A percentile compares a stretch with the other conserved stretches of the same genome.
Evolutionary conservation across 1,139 yeast species (phyloP).

Genomic region (Kodamaea derodonti): DNA sequence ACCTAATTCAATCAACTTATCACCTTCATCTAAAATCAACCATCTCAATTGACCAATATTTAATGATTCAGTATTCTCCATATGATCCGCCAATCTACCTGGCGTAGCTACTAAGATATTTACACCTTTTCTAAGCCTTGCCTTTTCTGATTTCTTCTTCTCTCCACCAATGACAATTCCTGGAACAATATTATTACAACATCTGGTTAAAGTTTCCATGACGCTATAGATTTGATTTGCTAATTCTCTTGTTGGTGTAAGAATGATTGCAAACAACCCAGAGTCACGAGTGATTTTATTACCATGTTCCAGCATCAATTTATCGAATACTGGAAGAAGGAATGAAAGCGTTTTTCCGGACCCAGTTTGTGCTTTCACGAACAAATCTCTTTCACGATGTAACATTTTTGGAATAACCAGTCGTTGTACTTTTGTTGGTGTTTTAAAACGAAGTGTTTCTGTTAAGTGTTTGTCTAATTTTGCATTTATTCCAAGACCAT

Average conservation of each 20-base stretch:
- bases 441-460: conserved; percentile 53
- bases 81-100: conserved; percentile 87
- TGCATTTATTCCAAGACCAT: conserved; percentile 64
- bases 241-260: conserved; percentile 92
- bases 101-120: conserved; percentile 90
- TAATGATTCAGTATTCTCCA: conserved; percentile 74
- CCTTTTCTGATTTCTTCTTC: conserved; percentile 88
- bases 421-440: conserved; percentile 86
- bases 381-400: conserved; percentile 56
- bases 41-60: conserved; percentile 74
- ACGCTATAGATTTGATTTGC: conserved; percentile 90
- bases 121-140: conserved; percentile 84
- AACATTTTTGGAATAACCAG: conserved; percentile 72
- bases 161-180: conserved; percentile 95
- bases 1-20: conserved; percentile 88
- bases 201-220: conserved; percentile 61
- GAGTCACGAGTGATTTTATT: conserved; percentile 59
- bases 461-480: conserved; percentile 52
- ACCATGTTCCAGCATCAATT: conserved; percentile 55
- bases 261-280: conserved; percentile 82
- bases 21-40: conserved; percentile 92
- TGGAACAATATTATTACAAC: conserved; percentile 83
- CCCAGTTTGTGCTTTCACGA: conserved; percentile 93
- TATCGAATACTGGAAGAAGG: conserved; percentile 74
- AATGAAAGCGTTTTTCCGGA: conserved; percentile 92